Base-by-base conservation (phyloP, 2,329 filamentous ascomycete species). In the Trichoderma koningiopsis region DNA sequence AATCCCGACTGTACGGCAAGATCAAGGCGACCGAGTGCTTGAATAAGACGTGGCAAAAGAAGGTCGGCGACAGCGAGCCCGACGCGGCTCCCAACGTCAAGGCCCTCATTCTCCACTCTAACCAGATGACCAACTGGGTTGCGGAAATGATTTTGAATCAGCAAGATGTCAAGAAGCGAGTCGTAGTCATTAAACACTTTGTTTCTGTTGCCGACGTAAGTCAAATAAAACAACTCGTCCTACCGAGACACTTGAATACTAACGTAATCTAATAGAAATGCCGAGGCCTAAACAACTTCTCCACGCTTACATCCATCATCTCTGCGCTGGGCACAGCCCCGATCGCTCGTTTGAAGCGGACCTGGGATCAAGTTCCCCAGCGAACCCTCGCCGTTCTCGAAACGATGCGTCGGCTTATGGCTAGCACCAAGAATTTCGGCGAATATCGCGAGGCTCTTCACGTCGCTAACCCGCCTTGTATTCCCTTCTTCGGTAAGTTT, bases 1-100 rank as follows among this genome's bases (percentile, higher is more conserved):
- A 99, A 80, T 97, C 94, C 2, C 91, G 91, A 71, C 86, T 98
- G 0, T 99, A 98, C 76, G 93, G 92, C 74, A 97, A 97, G 82
- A 97, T 99, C 79, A 95, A 95, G 79, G 92, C 95, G 0, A 96
- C 93, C 0, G 96, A 99, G 80, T 98, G 95, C 79, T 83, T 99
- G 71, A 97, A 97, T 82, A 99, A 99, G 85, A 97, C 94, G 5
- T 99, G 96, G 96, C 94, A 97, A 81, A 98, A 96, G 87, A 97
- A 97, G 83, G 85, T 96, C 70, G 87, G 83, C 10, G 91, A 94
- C 40, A 91, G 91, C 70, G 92, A 94, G 72, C 87, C 91, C 6
- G 94, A 97, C 75, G 92, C 94, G 40, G 94, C 96, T 11, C 89
- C 93, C 0, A 98, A 99, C 75, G 93, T 99, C 74, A 97, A 98